Conservation (phyloP, 495 filamentous ascomycete species). For the Chaetomium fimeti region DNA sequence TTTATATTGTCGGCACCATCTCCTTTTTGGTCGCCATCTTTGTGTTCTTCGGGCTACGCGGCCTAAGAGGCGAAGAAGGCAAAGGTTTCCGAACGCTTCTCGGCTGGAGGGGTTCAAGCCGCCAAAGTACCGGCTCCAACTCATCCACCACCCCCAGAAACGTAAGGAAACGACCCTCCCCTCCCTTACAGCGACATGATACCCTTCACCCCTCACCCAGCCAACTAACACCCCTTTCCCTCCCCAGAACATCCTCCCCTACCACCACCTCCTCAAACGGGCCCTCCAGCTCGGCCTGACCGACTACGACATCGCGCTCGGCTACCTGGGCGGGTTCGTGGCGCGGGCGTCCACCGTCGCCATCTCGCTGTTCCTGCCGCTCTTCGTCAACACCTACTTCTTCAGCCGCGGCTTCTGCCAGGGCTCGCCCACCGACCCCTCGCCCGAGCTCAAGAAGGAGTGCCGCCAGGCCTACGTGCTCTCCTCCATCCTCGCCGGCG, state of each 20-base stretch:
- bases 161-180: slow-evolving; percentile 14
- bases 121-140: slow-evolving; percentile 22
- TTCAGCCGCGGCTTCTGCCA: slow-evolving; percentile 75
- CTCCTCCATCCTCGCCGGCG: slow-evolving; percentile 78
- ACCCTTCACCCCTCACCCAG: not conserved
- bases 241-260: slow-evolving; percentile 39
- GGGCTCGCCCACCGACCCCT: slow-evolving; percentile 56
- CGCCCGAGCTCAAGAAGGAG: slow-evolving; percentile 69
- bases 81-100: slow-evolving; percentile 64
- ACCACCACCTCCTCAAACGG: slow-evolving; percentile 47
- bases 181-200: not conserved
- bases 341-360: slow-evolving; percentile 94
- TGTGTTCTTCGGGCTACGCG: slow-evolving; percentile 77
- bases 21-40: slow-evolving; percentile 68
- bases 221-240: not conserved
- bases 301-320: slow-evolving; percentile 74
- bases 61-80: slow-evolving; percentile 71
- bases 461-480: slow-evolving; percentile 84
- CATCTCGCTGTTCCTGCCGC: slow-evolving; percentile 89
- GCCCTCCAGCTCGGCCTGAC: slow-evolving; percentile 68
- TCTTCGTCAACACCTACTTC: slow-evolving; percentile 89
- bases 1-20: slow-evolving; percentile 76
- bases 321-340: slow-evolving; percentile 92
- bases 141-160: slow-evolving; percentile 11
- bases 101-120: slow-evolving; percentile 30